Percentiles rank a stretch among this genome's conserved stretches.
These are phyloP conservation scores for Collybia nuda DNA, from an alignment of 768 basidiomycete species.

Conservation along the genomic window DNA sequence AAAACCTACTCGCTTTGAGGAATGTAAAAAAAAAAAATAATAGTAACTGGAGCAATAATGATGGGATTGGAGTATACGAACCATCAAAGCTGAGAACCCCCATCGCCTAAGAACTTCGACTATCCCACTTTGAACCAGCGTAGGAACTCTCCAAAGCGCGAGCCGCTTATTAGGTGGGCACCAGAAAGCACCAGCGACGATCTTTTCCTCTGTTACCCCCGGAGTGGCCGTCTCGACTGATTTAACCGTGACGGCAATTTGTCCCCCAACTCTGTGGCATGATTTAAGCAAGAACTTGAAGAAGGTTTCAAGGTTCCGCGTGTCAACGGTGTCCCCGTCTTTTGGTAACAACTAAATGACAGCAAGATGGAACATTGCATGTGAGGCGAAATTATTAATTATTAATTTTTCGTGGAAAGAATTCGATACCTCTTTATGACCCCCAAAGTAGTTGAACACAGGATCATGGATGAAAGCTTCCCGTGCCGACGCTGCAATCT, in stretches of 20 bases:
- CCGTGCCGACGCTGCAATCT: background rate
- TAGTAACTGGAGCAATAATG: too few species aligned
- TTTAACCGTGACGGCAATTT: slow-evolving; percentile 6
- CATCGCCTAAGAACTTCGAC: slow-evolving; percentile 2
- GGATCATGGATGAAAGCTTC: slow-evolving; percentile 6
- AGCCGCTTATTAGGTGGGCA: slow-evolving; percentile 3
- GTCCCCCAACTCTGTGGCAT: background rate
- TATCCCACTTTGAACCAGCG: background rate
- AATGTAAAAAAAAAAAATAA: too few species aligned
- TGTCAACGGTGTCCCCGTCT: background rate
- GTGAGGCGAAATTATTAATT: too few species aligned
- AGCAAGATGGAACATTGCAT: background rate
- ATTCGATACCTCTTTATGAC: slow-evolving; percentile 3
- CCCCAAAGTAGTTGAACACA: slow-evolving; percentile 4
- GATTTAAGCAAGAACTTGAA: background rate
- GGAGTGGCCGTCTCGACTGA: too few species aligned
- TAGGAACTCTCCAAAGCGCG: slow-evolving; percentile 1
- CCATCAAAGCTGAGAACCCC: slow-evolving; percentile 4
- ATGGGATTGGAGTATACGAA: too few species aligned
- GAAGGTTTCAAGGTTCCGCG: background rate
- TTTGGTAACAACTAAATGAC: background rate
- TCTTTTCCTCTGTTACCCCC: background rate
- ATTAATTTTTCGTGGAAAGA: too few species aligned
- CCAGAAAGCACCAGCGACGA: slow-evolving; percentile 2
- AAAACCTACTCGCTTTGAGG: too few species aligned